Conservation (phyloP, 2,329 filamentous ascomycete genomes). For the Purpureocillium takamizusanense region DNA sequence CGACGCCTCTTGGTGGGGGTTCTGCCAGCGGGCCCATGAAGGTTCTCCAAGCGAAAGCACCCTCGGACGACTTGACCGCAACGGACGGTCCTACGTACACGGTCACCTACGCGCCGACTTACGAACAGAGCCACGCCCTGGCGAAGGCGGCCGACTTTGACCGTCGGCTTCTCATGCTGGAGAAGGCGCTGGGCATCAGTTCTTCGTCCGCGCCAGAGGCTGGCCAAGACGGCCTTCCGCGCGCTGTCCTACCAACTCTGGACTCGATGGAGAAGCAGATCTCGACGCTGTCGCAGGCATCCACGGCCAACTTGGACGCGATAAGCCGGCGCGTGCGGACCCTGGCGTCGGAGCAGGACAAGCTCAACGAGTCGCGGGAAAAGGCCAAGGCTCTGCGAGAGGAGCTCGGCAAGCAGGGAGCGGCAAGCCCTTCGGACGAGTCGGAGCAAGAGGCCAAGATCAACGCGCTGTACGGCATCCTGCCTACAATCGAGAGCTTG, state of each 20-base stretch:
- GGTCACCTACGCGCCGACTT: conserved; percentile 54
- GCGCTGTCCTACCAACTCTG: conserved; percentile 74
- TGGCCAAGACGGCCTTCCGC: conserved; percentile 44
- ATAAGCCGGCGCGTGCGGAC: conserved; percentile 61
- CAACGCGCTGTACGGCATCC: conserved; percentile 79
- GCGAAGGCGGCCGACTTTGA: conserved; percentile 85
- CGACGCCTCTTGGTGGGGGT: conserved; percentile 15
- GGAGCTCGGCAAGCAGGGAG: conserved; percentile 39
- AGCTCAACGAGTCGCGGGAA: conserved; percentile 55
- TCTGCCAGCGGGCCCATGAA: conserved; percentile 7
- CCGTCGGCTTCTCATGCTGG: conserved; percentile 65
- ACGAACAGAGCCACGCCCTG: conserved; percentile 61
- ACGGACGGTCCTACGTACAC: conserved; percentile 45
- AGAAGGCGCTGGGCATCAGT: conserved; percentile 72
- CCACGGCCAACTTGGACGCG: conserved; percentile 62
- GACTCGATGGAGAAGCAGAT: conserved; percentile 76
- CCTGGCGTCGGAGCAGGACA: conserved; percentile 64
- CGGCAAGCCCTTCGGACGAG: conserved; percentile 35
- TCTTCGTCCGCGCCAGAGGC: conserved; percentile 57
- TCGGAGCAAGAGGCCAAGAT: conserved; percentile 76
- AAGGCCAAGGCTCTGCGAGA: conserved; percentile 55
- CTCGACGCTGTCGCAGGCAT: conserved; percentile 62
- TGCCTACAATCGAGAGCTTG: conserved; percentile 81
- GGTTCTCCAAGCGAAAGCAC: conserved; percentile 6
- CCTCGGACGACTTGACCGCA: conserved; percentile 12